These are phyloP conservation scores for Rhodocollybia butyracea DNA, from an alignment of 768 basidiomycete genomes.

Conservation along the genomic window DNA sequence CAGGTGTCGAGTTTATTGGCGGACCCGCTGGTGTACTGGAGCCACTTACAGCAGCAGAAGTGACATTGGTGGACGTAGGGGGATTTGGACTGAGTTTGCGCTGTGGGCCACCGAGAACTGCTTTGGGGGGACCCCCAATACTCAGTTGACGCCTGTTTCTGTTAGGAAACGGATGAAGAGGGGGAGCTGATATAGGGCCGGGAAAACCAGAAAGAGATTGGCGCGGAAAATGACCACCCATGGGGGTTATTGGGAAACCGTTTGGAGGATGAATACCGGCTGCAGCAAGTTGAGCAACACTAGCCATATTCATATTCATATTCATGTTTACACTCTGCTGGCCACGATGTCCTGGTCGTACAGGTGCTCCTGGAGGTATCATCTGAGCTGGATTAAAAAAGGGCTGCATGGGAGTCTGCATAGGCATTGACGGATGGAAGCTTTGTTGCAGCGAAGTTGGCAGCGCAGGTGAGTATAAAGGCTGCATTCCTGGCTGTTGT, in stretches of 20 bases:
- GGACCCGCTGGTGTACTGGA: constrained; percentile 18
- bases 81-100: constrained; percentile 72
- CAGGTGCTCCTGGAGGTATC: constrained; percentile 44
- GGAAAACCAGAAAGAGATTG: constrained; percentile 39
- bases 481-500: constrained; percentile 52
- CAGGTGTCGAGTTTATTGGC: constrained; percentile 13
- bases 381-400: constrained; percentile 49
- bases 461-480: constrained; percentile 62
- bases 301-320: constrained; percentile 32
- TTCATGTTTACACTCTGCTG: constrained; percentile 39
- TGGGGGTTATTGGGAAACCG: constrained; percentile 57
- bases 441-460: constrained; percentile 56
- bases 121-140: constrained; percentile 87
- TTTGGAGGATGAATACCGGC: constrained; percentile 55
- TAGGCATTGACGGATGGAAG: constrained; percentile 55
- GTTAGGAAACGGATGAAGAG: constrained; percentile 48
- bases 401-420: constrained; percentile 75
- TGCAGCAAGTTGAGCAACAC: constrained; percentile 61
- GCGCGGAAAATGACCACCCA: constrained; percentile 54
- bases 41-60: constrained; percentile 11
- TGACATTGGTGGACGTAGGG: constrained; percentile 8
- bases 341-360: constrained; percentile 47
- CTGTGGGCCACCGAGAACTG: constrained; percentile 74
- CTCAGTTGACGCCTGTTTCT: constrained; percentile 69
- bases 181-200: constrained; percentile 11